These are phyloP conservation scores for Pseudocercospora fuligena DNA, from an alignment of 2,329 filamentous ascomycete species.

Conservation along the genomic window DNA sequence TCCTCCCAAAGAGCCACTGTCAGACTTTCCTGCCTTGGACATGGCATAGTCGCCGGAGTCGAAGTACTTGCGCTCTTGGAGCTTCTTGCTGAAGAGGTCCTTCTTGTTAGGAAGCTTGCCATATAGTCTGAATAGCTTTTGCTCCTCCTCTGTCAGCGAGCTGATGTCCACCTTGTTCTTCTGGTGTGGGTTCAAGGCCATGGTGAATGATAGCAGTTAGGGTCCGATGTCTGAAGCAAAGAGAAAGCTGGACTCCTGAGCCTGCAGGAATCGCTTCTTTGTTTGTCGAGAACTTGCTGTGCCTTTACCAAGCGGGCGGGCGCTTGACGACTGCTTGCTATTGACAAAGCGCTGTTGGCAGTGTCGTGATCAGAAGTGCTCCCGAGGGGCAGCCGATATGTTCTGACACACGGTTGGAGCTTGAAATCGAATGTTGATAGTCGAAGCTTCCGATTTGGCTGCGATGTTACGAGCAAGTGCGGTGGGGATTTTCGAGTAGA, in stretches of 20 bases:
- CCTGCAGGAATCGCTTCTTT: constrained; percentile 13
- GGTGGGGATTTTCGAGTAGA: neutral
- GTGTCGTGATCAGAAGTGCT: neutral
- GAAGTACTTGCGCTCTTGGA: constrained; percentile 99
- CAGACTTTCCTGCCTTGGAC: constrained; percentile 94
- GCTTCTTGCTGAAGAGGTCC: constrained; percentile 95
- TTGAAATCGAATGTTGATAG: neutral
- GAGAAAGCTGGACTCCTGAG: neutral
- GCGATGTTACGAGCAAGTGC: neutral
- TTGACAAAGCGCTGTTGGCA: constrained; percentile 3
- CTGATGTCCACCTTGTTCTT: constrained; percentile 98
- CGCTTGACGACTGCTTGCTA: neutral
- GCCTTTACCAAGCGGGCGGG: neutral
- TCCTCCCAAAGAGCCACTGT: constrained; percentile 77
- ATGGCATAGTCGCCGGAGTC: constrained; percentile 94
- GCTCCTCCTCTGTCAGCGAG: constrained; percentile 90
- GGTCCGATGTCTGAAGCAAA: neutral
- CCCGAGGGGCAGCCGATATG: neutral
- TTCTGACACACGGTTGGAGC: neutral
- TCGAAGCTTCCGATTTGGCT: neutral
- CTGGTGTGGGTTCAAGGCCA: constrained; percentile 84
- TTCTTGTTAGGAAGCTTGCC: constrained; percentile 97
- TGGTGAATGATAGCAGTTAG: constrained; percentile 6
- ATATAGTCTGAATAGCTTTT: constrained; percentile 94
- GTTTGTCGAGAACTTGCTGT: neutral